Base-by-base conservation (phyloP, 768 basidiomycete genomes). In the Trichaptum fuscoviolaceum region DNA sequence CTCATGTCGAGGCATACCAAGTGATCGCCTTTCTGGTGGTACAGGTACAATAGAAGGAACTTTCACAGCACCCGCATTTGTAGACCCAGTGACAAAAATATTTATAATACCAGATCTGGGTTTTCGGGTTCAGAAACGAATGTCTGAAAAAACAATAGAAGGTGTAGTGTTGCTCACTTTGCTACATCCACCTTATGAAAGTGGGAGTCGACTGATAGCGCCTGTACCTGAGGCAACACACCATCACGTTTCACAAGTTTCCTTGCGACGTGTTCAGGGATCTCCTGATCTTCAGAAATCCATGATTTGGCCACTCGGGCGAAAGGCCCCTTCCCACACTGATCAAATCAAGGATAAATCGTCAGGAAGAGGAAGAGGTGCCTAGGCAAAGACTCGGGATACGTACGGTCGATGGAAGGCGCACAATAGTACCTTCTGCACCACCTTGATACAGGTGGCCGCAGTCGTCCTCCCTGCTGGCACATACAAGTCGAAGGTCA, bases 381-480 rank as follows among this genome's bases (percentile, higher is more conserved):
- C 30, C 8, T 8, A 30, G 30, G 30, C 2, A 8, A 8, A 30
- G 4, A 30, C 30, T 30, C 8, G 30, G 30, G 3, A 60, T 12
- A 77, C 81, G 57, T 66, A 85, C 85, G 63, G 75, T 76, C 69
- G 85, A 79, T 5, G 86, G 85, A 12, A 87, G 71, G 25, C 84
- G 78, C 30, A 86, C 84, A 27, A 87, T 73, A 68, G 83, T 85
- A 65, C 79, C 81, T n/a, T 76, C 80, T 0, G 83, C 77, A n/a
- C 76, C 79, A 30, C 71, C 71, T 34, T 74, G 72, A 66, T 76
- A 80, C 10, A 84, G 73, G 64, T 82, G 82, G 26, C 71, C 72
- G 70, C 83, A 84, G 23, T 71, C 66, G n/a, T 73, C 71, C 35
- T 68, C 67, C 57, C 75, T 73, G 23, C 70, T 69, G 67, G 72